Evolutionary conservation across 495 filamentous ascomycete genomes (phyloP).

Genomic region (Aspergillus haitiensis): DNA sequence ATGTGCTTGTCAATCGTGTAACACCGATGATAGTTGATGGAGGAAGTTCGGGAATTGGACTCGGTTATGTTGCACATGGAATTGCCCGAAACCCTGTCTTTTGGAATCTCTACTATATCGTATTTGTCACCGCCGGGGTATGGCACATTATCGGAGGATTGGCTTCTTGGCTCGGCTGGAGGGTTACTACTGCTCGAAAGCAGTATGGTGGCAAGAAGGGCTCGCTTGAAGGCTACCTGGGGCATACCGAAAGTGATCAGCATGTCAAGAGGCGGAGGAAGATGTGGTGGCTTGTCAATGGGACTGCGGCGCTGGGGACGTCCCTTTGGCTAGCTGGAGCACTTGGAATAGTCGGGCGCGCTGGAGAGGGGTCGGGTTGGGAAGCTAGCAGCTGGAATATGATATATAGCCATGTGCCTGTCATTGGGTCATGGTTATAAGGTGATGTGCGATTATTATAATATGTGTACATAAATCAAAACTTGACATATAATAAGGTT

Average conservation of each 20-base stretch:
- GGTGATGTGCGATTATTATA: background rate
- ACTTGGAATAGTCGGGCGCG: conserved; percentile 71
- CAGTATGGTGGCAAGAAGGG: conserved; percentile 37
- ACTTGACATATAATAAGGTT: conserved; percentile 1
- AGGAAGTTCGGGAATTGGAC: conserved; percentile 74
- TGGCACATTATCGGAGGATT: conserved; percentile 84
- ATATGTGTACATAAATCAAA: too few species aligned
- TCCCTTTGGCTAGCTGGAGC: conserved; percentile 78
- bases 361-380: conserved; percentile 72
- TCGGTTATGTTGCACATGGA: conserved; percentile 83
- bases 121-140: conserved; percentile 65
- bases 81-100: conserved; percentile 67
- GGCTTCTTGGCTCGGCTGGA: conserved; percentile 68
- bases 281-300: conserved; percentile 70
- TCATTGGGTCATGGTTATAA: conserved; percentile 53
- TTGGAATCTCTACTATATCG: conserved; percentile 64
- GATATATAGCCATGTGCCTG: conserved; percentile 56
- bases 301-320: conserved; percentile 54
- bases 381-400: conserved; percentile 76
- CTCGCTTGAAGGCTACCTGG: conserved; percentile 40
- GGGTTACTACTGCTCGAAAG: conserved; percentile 43
- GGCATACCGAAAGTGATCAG: conserved; percentile 39
- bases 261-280: conserved; percentile 50
- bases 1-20: conserved; percentile 68
- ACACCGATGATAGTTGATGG: conserved; percentile 75